Evolutionary conservation across 371 early-diverging fungal species (phyloP).

Genomic region (Rhizomucor miehei): DNA sequence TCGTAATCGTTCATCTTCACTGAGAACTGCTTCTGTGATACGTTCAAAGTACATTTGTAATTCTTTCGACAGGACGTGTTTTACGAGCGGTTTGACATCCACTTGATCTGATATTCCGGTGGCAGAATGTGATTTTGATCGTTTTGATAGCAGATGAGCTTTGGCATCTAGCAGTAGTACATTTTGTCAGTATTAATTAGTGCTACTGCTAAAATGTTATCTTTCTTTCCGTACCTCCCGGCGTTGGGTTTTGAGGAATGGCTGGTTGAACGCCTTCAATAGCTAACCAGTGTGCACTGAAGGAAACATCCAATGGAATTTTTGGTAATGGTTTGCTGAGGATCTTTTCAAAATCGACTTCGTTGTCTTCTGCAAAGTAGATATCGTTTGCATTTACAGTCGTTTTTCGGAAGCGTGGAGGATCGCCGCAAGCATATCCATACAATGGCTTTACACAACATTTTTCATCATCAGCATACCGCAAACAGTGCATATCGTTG

Average conservation of each 20-base stretch:
- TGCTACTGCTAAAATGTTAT: too few species aligned
- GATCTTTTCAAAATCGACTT: constrained; percentile 92
- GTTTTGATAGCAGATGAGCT: constrained; percentile 51
- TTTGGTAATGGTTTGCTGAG: constrained; percentile 92
- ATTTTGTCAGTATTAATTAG: neutral
- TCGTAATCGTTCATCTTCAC: constrained; percentile 69
- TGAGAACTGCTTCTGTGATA: constrained; percentile 84
- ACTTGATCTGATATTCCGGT: constrained; percentile 44
- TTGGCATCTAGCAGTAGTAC: constrained; percentile 41
- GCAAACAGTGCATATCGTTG: constrained; percentile 1
- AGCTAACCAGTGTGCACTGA: constrained; percentile 98
- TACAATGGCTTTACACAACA: constrained; percentile 93
- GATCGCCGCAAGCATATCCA: constrained; percentile 85
- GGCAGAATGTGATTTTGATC: constrained; percentile 44
- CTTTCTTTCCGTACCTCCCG: constrained; percentile 50
- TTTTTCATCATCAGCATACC: too few species aligned
- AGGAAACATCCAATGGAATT: constrained; percentile 87
- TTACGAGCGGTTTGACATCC: constrained; percentile 81
- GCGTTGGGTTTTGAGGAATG: constrained; percentile 97
- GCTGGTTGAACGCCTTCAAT: constrained; percentile 99
- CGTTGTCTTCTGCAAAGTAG: constrained; percentile 97
- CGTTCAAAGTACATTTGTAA: constrained; percentile 97
- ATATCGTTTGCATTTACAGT: constrained; percentile 64
- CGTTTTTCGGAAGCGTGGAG: constrained; percentile 72
- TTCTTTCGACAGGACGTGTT: constrained; percentile 95